Evolutionary conservation across 768 basidiomycete species (phyloP), one percentile per base, ranked within the genome.

Genomic region (Austroboletus eburneus): DNA sequence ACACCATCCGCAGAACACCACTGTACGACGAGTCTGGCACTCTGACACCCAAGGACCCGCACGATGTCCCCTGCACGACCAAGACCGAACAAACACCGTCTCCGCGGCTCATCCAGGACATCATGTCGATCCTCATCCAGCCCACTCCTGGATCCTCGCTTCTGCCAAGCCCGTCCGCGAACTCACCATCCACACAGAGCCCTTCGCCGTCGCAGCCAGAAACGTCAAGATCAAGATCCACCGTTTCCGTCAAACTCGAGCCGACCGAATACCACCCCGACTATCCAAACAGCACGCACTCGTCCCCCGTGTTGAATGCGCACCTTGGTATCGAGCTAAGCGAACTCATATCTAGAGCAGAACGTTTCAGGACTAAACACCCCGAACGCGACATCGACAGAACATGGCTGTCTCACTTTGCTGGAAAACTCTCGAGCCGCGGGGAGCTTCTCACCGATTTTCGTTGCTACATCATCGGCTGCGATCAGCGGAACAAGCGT

Each of bases 381-480:
- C 77, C 79, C 46, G 77, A 75, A 20, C 60, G 68, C 39, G 77
- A 78, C n/a, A 77, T 85, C 47, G 80, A 84, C 58, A 79, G 79
- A 57, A 64, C 65, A 13, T 87, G 84, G 82, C 64, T 87, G 40
- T 72, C 79, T 37, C 75, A 74, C 23, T 87, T 84, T 59, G 83
- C 81, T 14, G 85, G 85, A 24, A 80, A 80, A 53, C 65, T 87
- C 29, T 78, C 83, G 8, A 61, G 66, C 16, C 68, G 70, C 29
- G 85, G 85, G 7, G 76, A 80, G 55, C 69, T 77, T 10, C 59
- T 81, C 17, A 69, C 73, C 9, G 78, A 85, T 34, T 87, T 77
- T 54, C 73, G 85, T 30, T 87, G 85, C 56, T 87, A 87, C 55
- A 67, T 87, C 34, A 54, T 69, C 18, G 85, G 81, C 8, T 87